A percentile compares a stretch with the other conserved stretches of the same genome.
These are phyloP conservation scores for Malbranchea cinnamomea DNA, from an alignment of 2,329 filamentous ascomycete genomes.

Conservation along the genomic window DNA sequence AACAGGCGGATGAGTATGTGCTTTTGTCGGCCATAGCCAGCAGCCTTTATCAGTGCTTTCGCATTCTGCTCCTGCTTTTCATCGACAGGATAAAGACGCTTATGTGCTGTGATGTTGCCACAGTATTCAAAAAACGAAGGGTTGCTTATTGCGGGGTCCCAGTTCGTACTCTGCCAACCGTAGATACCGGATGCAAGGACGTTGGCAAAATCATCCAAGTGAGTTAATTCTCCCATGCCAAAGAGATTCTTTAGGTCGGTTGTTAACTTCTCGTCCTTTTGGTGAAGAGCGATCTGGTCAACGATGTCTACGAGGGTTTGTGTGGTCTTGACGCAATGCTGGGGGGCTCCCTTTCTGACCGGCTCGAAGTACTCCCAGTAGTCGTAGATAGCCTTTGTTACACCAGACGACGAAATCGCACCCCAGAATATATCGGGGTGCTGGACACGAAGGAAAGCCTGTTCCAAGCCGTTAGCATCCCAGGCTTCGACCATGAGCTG, in stretches of 20 bases:
- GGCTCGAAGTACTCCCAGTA: slow-evolving; percentile 55
- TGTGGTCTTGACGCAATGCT: slow-evolving; percentile 49
- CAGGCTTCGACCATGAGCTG: background rate
- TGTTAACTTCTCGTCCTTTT: slow-evolving; percentile 30
- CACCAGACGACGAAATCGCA: slow-evolving; percentile 65
- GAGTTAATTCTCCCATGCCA: slow-evolving; percentile 28
- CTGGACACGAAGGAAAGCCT: slow-evolving; percentile 54
- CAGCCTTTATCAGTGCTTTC: slow-evolving; percentile 30
- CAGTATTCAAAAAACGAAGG: slow-evolving; percentile 40
- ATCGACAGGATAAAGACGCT: slow-evolving; percentile 29
- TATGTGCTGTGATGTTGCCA: slow-evolving; percentile 36
- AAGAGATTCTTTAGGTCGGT: slow-evolving; percentile 39
- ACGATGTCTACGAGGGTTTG: slow-evolving; percentile 46
- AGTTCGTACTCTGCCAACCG: slow-evolving; percentile 42
- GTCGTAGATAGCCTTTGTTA: slow-evolving; percentile 62
- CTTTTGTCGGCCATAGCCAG: slow-evolving; percentile 32
- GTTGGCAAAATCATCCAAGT: slow-evolving; percentile 40
- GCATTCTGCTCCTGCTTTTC: slow-evolving; percentile 25
- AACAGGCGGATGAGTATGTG: slow-evolving; percentile 34
- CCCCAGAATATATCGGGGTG: slow-evolving; percentile 71
- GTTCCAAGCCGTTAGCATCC: too few relatives aligned
- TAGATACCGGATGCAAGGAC: slow-evolving; percentile 31
- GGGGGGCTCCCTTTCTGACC: slow-evolving; percentile 39
- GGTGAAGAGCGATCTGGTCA: slow-evolving; percentile 41
- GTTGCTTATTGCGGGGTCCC: slow-evolving; percentile 41